A percentile compares a stretch with the other conserved stretches of the same genome.
phyloP scores from a whole-genome alignment of 371 early-diverging fungal species.

The Apophysomyces variabilis region DNA sequence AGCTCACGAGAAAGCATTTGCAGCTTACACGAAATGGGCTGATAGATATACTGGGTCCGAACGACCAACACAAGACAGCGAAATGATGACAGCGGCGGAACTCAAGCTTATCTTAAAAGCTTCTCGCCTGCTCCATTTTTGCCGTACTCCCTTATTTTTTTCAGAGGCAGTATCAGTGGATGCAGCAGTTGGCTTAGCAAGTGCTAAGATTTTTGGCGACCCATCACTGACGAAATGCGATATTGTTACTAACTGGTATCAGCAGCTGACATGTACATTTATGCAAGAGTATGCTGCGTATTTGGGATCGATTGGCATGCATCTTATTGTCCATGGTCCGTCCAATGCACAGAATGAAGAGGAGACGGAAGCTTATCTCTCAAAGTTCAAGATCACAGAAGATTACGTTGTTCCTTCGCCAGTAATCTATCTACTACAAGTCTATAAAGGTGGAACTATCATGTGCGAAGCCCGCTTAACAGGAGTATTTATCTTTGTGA shows the following conservation, averaged over 20 bases:
- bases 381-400: constrained; percentile 39
- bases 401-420: constrained; percentile 50
- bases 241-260: constrained; percentile 58
- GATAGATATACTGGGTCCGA: constrained; percentile 52
- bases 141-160: constrained; percentile 67
- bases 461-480: constrained; percentile 78
- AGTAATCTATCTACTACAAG: constrained; percentile 69
- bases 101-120: constrained; percentile 64
- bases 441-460: constrained; percentile 68
- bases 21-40: constrained; percentile 73
- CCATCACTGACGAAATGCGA: constrained; percentile 14
- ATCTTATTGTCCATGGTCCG: constrained; percentile 52
- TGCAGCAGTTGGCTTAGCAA: constrained; percentile 11
- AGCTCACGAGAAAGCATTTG: constrained; percentile 68
- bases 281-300: constrained; percentile 73
- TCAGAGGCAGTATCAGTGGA: constrained; percentile 28
- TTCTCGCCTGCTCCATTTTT: constrained; percentile 66
- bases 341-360: constrained; percentile 30
- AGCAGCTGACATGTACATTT: constrained; percentile 58
- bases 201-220: constrained; percentile 22
- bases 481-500: constrained; percentile 72
- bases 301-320: constrained; percentile 72
- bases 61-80: constrained; percentile 33
- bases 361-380: constrained; percentile 32
- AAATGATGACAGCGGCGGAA: constrained; percentile 61